phyloP scores from a whole-genome alignment of 129 eudicot species.

The Chrysanthemum lavandulifolium region DNA sequence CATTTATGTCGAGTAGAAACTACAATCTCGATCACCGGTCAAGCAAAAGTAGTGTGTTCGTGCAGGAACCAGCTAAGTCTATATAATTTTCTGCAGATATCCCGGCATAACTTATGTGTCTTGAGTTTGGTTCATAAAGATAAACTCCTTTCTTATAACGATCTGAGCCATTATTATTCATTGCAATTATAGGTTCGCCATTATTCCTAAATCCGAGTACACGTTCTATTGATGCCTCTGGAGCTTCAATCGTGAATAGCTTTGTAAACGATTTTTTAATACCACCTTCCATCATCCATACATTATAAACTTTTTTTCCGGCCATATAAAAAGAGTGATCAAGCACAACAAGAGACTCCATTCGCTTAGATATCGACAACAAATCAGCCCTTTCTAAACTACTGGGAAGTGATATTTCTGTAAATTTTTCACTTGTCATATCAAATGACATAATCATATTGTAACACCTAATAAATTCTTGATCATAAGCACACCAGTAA shows the following conservation, averaged over 20 bases:
- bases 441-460: constrained; percentile 12
- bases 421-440: constrained; percentile 8
- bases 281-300: constrained; percentile 8
- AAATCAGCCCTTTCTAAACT: neutral
- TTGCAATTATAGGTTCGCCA: neutral
- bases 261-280: neutral
- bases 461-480: neutral
- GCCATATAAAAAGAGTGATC: too few species aligned
- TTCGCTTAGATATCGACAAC: neutral
- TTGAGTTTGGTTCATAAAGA: neutral
- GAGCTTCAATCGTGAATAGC: neutral
- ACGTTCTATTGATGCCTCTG: neutral
- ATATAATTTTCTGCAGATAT: neutral
- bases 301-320: neutral
- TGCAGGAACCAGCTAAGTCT: neutral
- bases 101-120: neutral
- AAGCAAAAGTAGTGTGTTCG: constrained; percentile 14
- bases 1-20: neutral
- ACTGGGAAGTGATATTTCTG: neutral
- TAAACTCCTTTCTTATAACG: too few species aligned
- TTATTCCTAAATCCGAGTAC: neutral
- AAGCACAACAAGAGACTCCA: constrained; percentile 6
- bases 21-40: neutral
- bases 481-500: neutral
- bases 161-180: too few species aligned